Conservation (phyloP, 305 asterid genomes). For the Fraxinus dipetala region DNA sequence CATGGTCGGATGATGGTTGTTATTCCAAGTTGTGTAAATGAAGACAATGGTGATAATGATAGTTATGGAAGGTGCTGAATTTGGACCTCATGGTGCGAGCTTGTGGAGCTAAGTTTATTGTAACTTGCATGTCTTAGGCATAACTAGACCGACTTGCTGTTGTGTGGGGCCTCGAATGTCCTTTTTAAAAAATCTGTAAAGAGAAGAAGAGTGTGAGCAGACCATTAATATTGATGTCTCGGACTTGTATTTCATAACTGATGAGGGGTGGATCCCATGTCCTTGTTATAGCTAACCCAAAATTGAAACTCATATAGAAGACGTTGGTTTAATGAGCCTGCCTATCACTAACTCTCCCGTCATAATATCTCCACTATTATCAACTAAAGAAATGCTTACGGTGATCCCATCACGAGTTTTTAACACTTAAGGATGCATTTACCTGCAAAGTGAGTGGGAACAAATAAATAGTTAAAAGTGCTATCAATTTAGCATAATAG, state of each 20-base stretch:
- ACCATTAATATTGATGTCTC: constrained; percentile 50
- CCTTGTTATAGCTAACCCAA: constrained; percentile 46
- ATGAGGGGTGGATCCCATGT: constrained; percentile 55
- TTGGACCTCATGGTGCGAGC: constrained; percentile 2
- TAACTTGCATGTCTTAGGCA: constrained; percentile 39
- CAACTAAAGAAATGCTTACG: constrained; percentile 35
- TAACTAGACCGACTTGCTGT: constrained; percentile 28
- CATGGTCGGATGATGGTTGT: constrained; percentile 38
- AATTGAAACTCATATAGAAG: constrained; percentile 33
- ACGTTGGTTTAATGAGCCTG: constrained; percentile 29
- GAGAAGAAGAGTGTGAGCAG: constrained; percentile 31
- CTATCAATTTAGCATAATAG: neutral
- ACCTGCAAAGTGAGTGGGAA: constrained; percentile 49
- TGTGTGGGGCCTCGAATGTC: constrained; percentile 33
- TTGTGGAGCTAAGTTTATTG: constrained; percentile 22
- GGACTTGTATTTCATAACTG: constrained; percentile 35
- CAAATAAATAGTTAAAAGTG: constrained; percentile 19
- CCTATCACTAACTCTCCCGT: constrained; percentile 41
- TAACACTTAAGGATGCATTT: constrained; percentile 49
- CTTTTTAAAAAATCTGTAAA: constrained; percentile 35
- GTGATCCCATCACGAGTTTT: constrained; percentile 43
- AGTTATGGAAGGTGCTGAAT: neutral
- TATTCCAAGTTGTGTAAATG: constrained; percentile 32
- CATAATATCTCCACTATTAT: constrained; percentile 43
- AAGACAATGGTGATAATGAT: neutral